phyloP scores from a whole-genome alignment of 257 asterid genomes.

The Nicotiana tomentosiformis region DNA sequence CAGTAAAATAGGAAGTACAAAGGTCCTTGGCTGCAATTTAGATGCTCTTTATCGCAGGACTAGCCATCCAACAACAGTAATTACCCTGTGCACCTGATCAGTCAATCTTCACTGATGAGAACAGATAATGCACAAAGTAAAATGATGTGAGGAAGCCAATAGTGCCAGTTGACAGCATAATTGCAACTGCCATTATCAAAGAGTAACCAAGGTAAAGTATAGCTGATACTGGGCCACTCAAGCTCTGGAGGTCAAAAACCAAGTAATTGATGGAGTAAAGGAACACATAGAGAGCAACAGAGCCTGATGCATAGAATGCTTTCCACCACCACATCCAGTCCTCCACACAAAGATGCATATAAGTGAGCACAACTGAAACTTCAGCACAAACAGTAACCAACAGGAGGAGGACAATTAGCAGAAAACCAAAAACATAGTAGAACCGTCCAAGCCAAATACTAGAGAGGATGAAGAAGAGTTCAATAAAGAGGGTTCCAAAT shows the following conservation, averaged over 20 bases:
- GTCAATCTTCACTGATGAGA: slow-evolving; percentile 85
- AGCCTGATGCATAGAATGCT: slow-evolving; percentile 75
- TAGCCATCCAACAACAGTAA: slow-evolving; percentile 7
- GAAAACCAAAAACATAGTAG: slow-evolving; percentile 77
- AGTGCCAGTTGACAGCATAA: slow-evolving; percentile 79
- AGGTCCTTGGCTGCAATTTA: slow-evolving; percentile 16
- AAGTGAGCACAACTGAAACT: slow-evolving; percentile 76
- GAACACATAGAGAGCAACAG: slow-evolving; percentile 75
- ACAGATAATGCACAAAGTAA: slow-evolving; percentile 76
- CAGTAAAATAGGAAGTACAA: not conserved
- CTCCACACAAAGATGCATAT: slow-evolving; percentile 88
- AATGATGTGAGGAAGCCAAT: slow-evolving; percentile 80
- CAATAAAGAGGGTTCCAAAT: slow-evolving; percentile 83
- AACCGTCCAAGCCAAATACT: slow-evolving; percentile 85
- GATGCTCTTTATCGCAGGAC: slow-evolving; percentile 7
- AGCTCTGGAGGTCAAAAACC: slow-evolving; percentile 77
- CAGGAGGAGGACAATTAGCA: slow-evolving; percentile 54
- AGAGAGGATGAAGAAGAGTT: slow-evolving; percentile 81
- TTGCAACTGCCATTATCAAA: slow-evolving; percentile 64
- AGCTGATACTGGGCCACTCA: slow-evolving; percentile 84
- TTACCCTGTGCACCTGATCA: slow-evolving; percentile 21
- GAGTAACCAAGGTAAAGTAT: slow-evolving; percentile 72
- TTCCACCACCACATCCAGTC: slow-evolving; percentile 99
- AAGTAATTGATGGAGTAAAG: slow-evolving; percentile 73
- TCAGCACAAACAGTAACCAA: slow-evolving; percentile 74